These are phyloP conservation scores for Calamus simplicifolius DNA, from an alignment of 176 grass and related monocot genomes.

Conservation along the genomic window DNA sequence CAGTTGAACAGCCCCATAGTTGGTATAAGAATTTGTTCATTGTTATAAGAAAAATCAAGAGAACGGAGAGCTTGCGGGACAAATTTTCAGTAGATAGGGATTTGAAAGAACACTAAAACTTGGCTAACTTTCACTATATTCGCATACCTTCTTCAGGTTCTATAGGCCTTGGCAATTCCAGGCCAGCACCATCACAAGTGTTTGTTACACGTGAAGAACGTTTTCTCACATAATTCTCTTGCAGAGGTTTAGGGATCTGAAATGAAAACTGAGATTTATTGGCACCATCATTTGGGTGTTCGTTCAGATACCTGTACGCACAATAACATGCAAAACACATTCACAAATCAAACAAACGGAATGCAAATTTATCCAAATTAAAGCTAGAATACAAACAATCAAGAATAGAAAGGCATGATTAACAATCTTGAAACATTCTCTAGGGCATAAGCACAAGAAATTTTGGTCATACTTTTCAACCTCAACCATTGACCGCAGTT, in stretches of 20 bases:
- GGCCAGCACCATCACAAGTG: conserved; percentile 32
- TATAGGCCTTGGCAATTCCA: conserved; percentile 17
- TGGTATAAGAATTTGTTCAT: too few relatives aligned
- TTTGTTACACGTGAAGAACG: conserved; percentile 22
- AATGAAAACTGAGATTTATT: conserved; percentile 65
- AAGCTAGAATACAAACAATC: background rate
- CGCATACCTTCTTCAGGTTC: conserved; percentile 48
- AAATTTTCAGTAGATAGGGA: background rate
- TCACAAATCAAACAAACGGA: conserved; percentile 13
- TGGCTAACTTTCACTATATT: conserved; percentile 2
- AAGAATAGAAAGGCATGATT: background rate
- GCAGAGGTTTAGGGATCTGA: conserved; percentile 65
- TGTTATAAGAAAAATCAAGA: background rate
- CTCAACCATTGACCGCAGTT: background rate
- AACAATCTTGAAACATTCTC: background rate
- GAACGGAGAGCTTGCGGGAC: background rate
- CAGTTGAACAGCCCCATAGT: too few relatives aligned
- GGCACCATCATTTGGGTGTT: conserved; percentile 53
- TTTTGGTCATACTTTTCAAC: background rate
- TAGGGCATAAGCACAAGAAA: background rate
- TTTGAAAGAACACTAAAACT: conserved; percentile 1
- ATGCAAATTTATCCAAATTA: conserved; percentile 6
- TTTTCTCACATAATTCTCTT: conserved; percentile 68
- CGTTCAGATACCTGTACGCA: conserved; percentile 36
- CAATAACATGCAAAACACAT: conserved; percentile 14